phyloP scores from a whole-genome alignment of 202 grass and related monocot species.

The Panicum virgatum region DNA sequence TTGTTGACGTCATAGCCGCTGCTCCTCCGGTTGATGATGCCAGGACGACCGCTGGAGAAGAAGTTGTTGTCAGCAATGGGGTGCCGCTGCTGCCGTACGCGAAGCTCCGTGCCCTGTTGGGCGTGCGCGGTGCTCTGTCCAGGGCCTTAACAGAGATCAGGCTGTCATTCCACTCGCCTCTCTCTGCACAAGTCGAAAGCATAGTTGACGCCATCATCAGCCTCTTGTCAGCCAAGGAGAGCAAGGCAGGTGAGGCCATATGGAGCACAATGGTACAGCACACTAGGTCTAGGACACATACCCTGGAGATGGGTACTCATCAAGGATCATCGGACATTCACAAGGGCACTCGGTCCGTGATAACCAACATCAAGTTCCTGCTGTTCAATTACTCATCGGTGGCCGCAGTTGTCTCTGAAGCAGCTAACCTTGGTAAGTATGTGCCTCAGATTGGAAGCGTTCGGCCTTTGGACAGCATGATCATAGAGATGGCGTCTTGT shows the following conservation, averaged over 20 bases:
- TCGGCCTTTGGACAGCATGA: background rate
- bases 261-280: background rate
- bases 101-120: background rate
- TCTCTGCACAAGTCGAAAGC: background rate
- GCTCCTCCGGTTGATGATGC: no score
- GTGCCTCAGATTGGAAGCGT: background rate
- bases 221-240: background rate
- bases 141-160: background rate
- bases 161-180: no score
- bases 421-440: background rate
- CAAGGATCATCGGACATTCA: background rate
- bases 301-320: background rate
- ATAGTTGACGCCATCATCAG: background rate
- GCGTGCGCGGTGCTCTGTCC: background rate
- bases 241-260: background rate
- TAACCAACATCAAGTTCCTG: background rate
- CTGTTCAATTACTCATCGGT: background rate
- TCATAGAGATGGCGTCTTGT: background rate
- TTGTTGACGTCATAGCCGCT: background rate
- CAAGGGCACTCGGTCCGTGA: background rate
- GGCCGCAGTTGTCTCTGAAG: background rate
- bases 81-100: background rate
- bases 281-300: background rate
- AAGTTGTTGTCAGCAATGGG: background rate
- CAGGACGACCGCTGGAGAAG: no score